These are phyloP conservation scores for Yamadazyma oceani DNA, from an alignment of 1,139 yeast species.

Conservation along the genomic window DNA sequence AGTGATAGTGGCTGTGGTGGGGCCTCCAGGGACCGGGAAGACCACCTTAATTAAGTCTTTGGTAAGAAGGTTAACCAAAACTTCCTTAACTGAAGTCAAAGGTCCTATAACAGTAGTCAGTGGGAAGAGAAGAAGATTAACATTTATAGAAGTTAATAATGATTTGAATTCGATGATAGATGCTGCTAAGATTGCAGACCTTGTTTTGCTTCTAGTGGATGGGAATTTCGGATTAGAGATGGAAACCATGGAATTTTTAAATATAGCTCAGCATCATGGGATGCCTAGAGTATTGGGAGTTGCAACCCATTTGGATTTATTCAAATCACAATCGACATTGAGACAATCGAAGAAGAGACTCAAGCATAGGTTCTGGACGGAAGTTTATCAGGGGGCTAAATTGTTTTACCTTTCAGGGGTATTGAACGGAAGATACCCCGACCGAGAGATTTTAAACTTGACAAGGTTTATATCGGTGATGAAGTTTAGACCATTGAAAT, in stretches of 20 bases:
- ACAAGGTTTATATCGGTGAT: constrained; percentile 93
- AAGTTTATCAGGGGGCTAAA: constrained; percentile 97
- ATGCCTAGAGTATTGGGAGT: constrained; percentile 97
- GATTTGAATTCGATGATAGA: constrained; percentile 96
- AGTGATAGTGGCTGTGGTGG: constrained; percentile 92
- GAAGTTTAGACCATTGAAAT: constrained; percentile 96
- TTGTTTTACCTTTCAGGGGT: constrained; percentile 94
- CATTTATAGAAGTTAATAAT: constrained; percentile 89
- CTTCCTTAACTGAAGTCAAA: constrained; percentile 77
- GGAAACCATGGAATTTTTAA: constrained; percentile 99
- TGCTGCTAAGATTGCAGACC: constrained; percentile 92
- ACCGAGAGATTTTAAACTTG: constrained; percentile 87
- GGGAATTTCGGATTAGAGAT: constrained; percentile 98
- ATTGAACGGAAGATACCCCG: constrained; percentile 96
- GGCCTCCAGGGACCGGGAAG: constrained; percentile 99
- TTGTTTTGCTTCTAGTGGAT: constrained; percentile 85
- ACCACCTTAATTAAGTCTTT: constrained; percentile 89
- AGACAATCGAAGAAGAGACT: constrained; percentile 89
- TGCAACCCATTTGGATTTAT: constrained; percentile 92
- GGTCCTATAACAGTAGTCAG: constrained; percentile 99
- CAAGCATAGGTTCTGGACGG: constrained; percentile 98
- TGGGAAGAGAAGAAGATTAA: constrained; percentile 89
- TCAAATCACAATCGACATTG: constrained; percentile 85
- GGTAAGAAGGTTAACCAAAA: constrained; percentile 86
- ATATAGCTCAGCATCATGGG: constrained; percentile 96